Percentiles rank a stretch among this genome's conserved stretches.
Evolutionary conservation across 495 filamentous ascomycete genomes (phyloP).

Genomic region (Penicillium cinerascens): DNA sequence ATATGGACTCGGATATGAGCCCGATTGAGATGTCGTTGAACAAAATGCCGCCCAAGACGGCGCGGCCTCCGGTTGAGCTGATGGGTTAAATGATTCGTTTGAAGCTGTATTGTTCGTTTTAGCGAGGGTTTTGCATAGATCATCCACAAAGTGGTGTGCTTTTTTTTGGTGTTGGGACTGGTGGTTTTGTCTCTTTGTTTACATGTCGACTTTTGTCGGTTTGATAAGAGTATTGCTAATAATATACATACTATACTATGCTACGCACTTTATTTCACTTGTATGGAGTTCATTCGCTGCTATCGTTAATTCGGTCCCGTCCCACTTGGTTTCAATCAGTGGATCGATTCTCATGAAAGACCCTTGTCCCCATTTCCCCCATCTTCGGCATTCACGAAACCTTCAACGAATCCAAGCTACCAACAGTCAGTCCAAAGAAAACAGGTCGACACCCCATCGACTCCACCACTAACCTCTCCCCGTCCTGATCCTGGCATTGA

Average conservation of each 20-base stretch:
- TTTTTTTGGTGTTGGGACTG: constrained; percentile 6
- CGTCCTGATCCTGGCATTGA: not conserved
- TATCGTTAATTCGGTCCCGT: not conserved
- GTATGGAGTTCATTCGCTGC: not conserved
- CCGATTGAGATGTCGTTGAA: constrained; percentile 43
- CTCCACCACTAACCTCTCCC: not conserved
- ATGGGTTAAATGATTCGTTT: constrained; percentile 52
- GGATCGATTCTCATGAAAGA: not conserved
- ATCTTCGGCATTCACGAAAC: not conserved
- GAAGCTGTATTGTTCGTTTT: constrained; percentile 7
- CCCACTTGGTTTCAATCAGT: not conserved
- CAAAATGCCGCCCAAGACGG: constrained; percentile 69
- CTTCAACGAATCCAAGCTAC: not conserved
- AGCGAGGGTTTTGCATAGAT: constrained; percentile 16
- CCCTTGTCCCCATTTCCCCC: not conserved
- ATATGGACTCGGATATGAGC: constrained; percentile 38
- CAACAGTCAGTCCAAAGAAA: not conserved
- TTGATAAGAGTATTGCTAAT: not conserved
- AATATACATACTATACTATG: not conserved
- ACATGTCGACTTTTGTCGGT: not conserved
- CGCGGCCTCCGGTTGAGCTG: constrained; percentile 84
- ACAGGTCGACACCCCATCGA: not conserved
- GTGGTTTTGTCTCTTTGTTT: not conserved
- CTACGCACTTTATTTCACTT: not conserved
- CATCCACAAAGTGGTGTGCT: constrained; percentile 1